Conservation (phyloP, 225 moss, liverwort and hornwort genomes). For the Rhytidiadelphus loreus region DNA sequence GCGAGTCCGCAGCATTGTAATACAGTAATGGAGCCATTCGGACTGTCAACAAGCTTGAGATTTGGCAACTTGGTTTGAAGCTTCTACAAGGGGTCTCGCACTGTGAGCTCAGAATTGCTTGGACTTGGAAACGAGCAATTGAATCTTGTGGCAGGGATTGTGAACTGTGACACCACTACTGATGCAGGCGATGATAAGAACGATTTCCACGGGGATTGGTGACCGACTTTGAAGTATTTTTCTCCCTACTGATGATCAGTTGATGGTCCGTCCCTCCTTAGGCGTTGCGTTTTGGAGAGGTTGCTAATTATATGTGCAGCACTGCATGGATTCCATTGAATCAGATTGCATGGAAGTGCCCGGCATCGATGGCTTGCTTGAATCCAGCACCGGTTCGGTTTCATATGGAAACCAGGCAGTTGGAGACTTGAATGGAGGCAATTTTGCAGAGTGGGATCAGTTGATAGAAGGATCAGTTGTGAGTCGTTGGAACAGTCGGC, state of each 20-base stretch:
- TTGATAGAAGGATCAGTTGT: neutral
- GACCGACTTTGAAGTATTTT: neutral
- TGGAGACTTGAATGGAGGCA: neutral
- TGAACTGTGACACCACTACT: neutral
- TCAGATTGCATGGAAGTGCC: neutral
- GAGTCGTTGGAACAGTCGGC: neutral
- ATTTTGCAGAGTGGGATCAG: slow-evolving; percentile 10
- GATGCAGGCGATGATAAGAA: neutral
- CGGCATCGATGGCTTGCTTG: neutral
- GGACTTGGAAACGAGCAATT: neutral
- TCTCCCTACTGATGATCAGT: neutral
- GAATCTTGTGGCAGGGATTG: neutral
- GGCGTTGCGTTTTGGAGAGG: neutral
- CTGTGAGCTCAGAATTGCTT: neutral
- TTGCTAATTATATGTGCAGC: neutral
- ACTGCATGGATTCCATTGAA: neutral
- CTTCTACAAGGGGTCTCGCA: neutral
- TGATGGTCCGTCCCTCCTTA: neutral
- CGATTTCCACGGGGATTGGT: neutral
- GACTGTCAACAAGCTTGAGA: neutral
- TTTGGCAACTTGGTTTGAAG: neutral
- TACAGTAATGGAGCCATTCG: neutral
- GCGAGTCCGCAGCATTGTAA: neutral
- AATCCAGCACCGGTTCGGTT: neutral
- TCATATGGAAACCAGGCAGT: neutral